phyloP scores from a whole-genome alignment of 371 early-diverging fungal species.

The Mortierella sp. region DNA sequence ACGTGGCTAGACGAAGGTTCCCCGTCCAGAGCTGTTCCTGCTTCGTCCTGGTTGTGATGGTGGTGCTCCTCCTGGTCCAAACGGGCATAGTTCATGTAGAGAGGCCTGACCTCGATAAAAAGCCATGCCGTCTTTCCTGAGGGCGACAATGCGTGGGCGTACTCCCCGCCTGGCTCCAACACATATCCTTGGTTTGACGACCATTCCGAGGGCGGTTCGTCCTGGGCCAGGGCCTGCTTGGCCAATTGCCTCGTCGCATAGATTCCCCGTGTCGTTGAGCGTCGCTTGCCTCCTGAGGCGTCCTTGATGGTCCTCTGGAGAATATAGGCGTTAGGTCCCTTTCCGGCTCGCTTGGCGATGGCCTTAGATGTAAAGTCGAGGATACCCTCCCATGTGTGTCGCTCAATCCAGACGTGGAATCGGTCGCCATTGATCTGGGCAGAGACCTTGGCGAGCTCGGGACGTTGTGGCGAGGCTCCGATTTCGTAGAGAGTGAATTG shows the following conservation, averaged over 20 bases:
- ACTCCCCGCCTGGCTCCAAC: conserved; percentile 52
- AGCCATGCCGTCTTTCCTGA: conserved; percentile 56
- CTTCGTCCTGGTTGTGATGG: conserved; percentile 7
- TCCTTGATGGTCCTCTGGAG: conserved; percentile 57
- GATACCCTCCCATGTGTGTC: conserved; percentile 50
- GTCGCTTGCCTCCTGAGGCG: conserved; percentile 56
- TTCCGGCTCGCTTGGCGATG: conserved; percentile 44
- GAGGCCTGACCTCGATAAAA: conserved; percentile 51
- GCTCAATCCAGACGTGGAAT: conserved; percentile 55
- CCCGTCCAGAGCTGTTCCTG: conserved; percentile 1
- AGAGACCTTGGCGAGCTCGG: conserved; percentile 46
- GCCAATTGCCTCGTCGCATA: conserved; percentile 47
- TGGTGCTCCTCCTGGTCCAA: conserved; percentile 22
- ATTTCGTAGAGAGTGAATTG: conserved; percentile 50
- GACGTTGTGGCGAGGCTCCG: conserved; percentile 42
- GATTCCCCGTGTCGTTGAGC: conserved; percentile 54
- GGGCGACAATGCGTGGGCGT: conserved; percentile 53
- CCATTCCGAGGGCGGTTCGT: conserved; percentile 51
- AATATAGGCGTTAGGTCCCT: conserved; percentile 57
- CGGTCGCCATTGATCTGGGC: conserved; percentile 51
- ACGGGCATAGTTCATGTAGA: conserved; percentile 48
- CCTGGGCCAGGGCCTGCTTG: conserved; percentile 43
- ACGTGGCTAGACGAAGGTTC: conserved; percentile 14
- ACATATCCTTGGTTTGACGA: conserved; percentile 51
- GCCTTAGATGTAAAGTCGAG: conserved; percentile 56